Conservation (phyloP, 148 eudicot species). For the Chenopodium quinoa region DNA sequence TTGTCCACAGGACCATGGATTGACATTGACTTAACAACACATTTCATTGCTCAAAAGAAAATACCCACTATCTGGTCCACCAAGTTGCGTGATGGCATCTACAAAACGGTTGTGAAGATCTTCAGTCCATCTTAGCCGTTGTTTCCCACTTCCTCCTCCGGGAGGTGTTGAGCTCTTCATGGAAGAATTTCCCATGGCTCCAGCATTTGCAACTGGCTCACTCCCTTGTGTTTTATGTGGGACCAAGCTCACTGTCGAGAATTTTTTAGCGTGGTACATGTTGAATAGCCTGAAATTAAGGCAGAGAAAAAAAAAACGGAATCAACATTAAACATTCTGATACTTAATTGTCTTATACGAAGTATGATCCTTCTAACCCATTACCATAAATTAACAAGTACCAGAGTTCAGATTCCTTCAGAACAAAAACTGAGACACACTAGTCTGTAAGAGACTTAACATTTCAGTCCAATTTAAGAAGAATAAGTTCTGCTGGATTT, state of each 20-base stretch:
- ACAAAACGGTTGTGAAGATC: slow-evolving; percentile 70
- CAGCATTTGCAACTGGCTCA: slow-evolving; percentile 45
- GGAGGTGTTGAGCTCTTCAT: slow-evolving; percentile 37
- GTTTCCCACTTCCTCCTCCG: slow-evolving; percentile 52
- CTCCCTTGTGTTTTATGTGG: slow-evolving; percentile 46
- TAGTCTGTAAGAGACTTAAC: not conserved
- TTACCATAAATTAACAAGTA: not conserved
- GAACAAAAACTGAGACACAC: not conserved
- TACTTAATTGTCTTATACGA: not conserved
- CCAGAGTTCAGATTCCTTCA: not conserved
- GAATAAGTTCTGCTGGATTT: not conserved
- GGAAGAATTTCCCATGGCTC: slow-evolving; percentile 38
- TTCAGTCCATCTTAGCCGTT: slow-evolving; percentile 67
- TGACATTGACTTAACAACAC: not conserved
- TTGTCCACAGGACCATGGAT: not conserved
- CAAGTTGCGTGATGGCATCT: slow-evolving; percentile 70
- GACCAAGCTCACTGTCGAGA: slow-evolving; percentile 46
- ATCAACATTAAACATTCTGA: slow-evolving; percentile 2
- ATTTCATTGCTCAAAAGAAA: slow-evolving; percentile 32
- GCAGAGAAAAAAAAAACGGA: not conserved
- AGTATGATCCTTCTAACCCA: not conserved
- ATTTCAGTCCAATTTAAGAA: not conserved
- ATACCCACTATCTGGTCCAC: slow-evolving; percentile 85
- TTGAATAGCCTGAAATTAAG: slow-evolving; percentile 23
- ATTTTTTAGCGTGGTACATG: slow-evolving; percentile 54